Evolutionary conservation across 306 rosid genomes (phyloP).

Genomic region (Lithocarpus polystachyus): DNA sequence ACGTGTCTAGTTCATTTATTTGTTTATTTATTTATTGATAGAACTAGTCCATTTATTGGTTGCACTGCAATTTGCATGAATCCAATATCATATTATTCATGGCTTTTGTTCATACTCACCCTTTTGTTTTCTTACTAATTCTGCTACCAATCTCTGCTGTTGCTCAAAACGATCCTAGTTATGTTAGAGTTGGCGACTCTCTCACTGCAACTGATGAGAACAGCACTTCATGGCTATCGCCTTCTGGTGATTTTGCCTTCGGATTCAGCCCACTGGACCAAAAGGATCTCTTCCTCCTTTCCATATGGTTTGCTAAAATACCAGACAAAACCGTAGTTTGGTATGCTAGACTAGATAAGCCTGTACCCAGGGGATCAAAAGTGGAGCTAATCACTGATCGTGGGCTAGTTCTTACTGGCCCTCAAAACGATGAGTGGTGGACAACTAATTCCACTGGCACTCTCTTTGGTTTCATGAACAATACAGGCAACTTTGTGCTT

Average conservation of each 20-base stretch:
- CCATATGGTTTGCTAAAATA: conserved; percentile 50
- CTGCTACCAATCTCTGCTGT: not conserved
- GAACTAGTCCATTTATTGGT: too few species aligned
- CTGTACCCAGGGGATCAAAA: conserved; percentile 37
- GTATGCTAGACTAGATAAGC: conserved; percentile 16
- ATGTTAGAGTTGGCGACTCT: not conserved
- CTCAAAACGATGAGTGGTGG: conserved; percentile 11
- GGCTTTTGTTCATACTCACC: not conserved
- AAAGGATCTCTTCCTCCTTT: conserved; percentile 29
- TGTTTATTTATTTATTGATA: too few species aligned
- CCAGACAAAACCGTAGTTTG: conserved; percentile 42
- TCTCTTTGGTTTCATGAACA: too few species aligned
- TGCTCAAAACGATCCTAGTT: conserved; percentile 29
- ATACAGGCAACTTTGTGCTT: not conserved
- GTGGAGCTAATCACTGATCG: not conserved
- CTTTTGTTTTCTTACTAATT: not conserved
- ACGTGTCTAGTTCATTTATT: too few species aligned
- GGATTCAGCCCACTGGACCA: conserved; percentile 34
- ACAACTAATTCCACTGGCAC: not conserved
- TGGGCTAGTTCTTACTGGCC: conserved; percentile 7
- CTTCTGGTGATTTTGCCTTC: conserved; percentile 45
- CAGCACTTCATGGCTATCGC: conserved; percentile 31
- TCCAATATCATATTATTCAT: not conserved
- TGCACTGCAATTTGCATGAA: too few species aligned
- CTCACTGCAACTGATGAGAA: conserved; percentile 16